Base-by-base conservation (phyloP, 345 rosid species). In the Lumnitzera racemosa region DNA sequence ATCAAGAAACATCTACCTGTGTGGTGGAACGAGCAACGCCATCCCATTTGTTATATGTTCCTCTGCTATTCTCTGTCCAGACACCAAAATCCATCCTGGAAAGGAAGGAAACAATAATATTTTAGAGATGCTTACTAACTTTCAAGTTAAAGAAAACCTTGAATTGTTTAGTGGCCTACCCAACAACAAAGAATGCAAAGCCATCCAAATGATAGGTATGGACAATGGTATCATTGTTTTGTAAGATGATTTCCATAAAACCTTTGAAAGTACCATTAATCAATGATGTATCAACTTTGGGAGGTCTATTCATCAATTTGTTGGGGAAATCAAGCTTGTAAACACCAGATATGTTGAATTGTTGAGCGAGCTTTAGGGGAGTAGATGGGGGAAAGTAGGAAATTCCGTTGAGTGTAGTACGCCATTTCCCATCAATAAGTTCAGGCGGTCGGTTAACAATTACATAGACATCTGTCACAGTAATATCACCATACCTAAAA, bases 141-240 rank as follows among this genome's bases (percentile, higher is more conserved):
- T 36, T 36, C 43, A 36, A 36, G 43, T 36, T 36, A 36, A 36
- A 36, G 43, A 36, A 36, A 36, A 9, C 11, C 43, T 36, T 36
- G 43, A 36, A 36, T 36, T 36, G 43, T 13, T 29, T 63, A n/a
- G 23, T 51, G 27, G 25, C 88, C 88, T 72, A 91, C 96, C 96
- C 96, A 15, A 85, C 98, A 69, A 88, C 87, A 59, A 91, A 91
- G 70, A 91, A 86, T 13, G 96, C 91, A 78, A 84, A 87, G 68
- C 98, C 98, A 77, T 91, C 96, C 85, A 91, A 57, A 75, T 91
- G 96, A 71, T 84, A 91, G 82, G 80, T 83, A 75, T 89, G 85
- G 50, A 87, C 82, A 25, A 73, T 63, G 24, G 87, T 86, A 54
- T 79, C 92, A 58, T 86, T 89, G 65, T 91, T 91, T 83, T 86